Conservation (phyloP, 257 asterid species). For the Penstemon newberryi region DNA sequence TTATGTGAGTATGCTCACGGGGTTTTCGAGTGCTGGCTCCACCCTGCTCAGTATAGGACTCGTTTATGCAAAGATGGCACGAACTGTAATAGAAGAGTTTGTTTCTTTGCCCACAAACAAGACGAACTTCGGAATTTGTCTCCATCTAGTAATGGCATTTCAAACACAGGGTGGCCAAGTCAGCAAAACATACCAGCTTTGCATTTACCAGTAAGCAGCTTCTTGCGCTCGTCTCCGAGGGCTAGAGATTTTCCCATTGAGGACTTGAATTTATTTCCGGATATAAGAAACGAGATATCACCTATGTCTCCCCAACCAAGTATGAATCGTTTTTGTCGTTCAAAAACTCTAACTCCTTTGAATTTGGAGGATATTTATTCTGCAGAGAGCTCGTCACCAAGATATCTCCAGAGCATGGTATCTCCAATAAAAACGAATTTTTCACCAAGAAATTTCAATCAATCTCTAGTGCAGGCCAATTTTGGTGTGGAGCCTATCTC, state of each 20-base stretch:
- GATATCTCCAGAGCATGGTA: constrained; percentile 57
- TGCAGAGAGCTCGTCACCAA: constrained; percentile 70
- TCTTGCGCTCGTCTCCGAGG: constrained; percentile 65
- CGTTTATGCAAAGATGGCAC: constrained; percentile 84
- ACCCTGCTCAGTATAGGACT: constrained; percentile 82
- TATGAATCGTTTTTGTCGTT: constrained; percentile 54
- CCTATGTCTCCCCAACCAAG: constrained; percentile 36
- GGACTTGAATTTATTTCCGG: constrained; percentile 45
- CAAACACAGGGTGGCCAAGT: constrained; percentile 60
- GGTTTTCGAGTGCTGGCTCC: constrained; percentile 91
- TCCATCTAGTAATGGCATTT: constrained; percentile 52
- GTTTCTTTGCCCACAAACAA: constrained; percentile 80
- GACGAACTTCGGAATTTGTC: constrained; percentile 87
- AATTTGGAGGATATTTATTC: constrained; percentile 74
- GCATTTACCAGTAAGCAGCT: constrained; percentile 72
- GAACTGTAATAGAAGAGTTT: constrained; percentile 68
- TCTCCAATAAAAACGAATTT: constrained; percentile 67
- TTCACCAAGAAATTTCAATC: constrained; percentile 59
- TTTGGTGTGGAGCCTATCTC: constrained; percentile 67
- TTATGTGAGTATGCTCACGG: constrained; percentile 91
- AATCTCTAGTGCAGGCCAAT: constrained; percentile 52
- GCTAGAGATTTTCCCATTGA: constrained; percentile 63
- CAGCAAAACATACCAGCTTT: constrained; percentile 66
- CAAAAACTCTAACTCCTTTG: constrained; percentile 52
- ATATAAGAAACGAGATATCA: constrained; percentile 53